phyloP scores from a whole-genome alignment of 2,329 filamentous ascomycete species.

The Curvularia sp. region DNA sequence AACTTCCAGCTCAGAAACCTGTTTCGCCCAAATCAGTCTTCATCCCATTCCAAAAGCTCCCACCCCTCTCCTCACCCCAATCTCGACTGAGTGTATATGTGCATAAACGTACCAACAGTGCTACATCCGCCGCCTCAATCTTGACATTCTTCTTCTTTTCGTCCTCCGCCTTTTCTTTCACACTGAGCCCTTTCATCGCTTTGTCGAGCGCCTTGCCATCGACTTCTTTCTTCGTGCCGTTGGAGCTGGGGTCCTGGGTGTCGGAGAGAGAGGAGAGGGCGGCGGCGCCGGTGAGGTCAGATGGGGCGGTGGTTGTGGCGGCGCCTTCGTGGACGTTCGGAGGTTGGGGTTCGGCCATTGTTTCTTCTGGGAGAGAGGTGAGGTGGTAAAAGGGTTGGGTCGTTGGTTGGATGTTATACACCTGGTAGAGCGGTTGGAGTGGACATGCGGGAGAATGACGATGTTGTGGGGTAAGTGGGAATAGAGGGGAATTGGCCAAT shows the following conservation, averaged over 20 bases:
- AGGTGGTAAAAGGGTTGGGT: neutral
- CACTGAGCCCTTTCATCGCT: constrained; percentile 70
- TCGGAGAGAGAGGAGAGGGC: constrained; percentile 73
- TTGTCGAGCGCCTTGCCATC: constrained; percentile 74
- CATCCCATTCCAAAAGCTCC: too few species aligned
- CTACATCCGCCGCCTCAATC: constrained; percentile 74
- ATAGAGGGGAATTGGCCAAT: constrained; percentile 20
- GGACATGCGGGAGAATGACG: neutral
- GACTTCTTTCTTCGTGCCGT: constrained; percentile 63
- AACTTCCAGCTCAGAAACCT: constrained; percentile 73
- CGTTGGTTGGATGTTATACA: neutral
- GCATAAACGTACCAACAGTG: constrained; percentile 64
- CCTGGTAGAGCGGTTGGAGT: neutral
- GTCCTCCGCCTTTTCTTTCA: constrained; percentile 48
- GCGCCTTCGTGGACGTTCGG: constrained; percentile 65
- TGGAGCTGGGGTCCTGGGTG: constrained; percentile 55
- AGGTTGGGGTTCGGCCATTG: constrained; percentile 70
- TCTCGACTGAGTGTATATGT: too few species aligned
- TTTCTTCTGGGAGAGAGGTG: constrained; percentile 16
- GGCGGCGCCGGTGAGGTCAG: constrained; percentile 75
- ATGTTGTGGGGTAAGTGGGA: constrained; percentile 19
- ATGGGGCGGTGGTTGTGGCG: constrained; percentile 52
- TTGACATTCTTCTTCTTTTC: constrained; percentile 65
- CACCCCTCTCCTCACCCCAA: too few species aligned
- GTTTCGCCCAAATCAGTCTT: neutral